These are phyloP conservation scores for Aureobasidium musti DNA, from an alignment of 2,329 filamentous ascomycete species.

Conservation along the genomic window DNA sequence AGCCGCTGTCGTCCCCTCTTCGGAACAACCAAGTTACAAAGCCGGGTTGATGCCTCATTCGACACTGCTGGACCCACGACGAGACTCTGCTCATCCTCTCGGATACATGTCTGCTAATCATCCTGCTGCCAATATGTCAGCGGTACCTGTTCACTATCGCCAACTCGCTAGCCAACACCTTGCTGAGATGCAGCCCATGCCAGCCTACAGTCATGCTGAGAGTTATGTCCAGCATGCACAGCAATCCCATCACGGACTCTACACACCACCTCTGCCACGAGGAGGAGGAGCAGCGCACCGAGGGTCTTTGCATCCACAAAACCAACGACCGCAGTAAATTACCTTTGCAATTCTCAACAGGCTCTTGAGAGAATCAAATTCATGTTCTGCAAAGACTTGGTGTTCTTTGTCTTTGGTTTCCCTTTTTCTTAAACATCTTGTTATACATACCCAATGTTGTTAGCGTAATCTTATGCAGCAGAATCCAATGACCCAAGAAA, in stretches of 20 bases:
- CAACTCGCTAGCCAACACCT: neutral
- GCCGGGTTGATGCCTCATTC: neutral
- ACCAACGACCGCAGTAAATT: neutral
- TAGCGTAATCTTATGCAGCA: too few species aligned
- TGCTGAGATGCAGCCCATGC: neutral
- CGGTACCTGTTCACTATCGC: neutral
- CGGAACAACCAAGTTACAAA: neutral
- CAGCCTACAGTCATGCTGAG: neutral
- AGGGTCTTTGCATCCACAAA: neutral
- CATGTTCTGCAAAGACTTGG: too few species aligned
- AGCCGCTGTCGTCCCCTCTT: neutral
- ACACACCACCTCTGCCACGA: neutral
- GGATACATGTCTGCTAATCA: neutral
- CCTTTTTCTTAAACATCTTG: too few species aligned
- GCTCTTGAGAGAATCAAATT: neutral
- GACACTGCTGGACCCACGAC: neutral
- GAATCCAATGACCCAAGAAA: too few species aligned
- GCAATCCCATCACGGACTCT: neutral
- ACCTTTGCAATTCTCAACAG: neutral
- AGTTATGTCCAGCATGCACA: neutral
- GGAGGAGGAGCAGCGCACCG: neutral
- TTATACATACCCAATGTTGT: neutral
- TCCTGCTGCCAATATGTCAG: neutral
- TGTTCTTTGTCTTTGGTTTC: too few species aligned
- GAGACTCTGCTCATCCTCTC: slow-evolving; percentile 22